These are phyloP conservation scores for Sordaria brevicollis DNA, from an alignment of 495 filamentous ascomycete genomes.

Conservation along the genomic window DNA sequence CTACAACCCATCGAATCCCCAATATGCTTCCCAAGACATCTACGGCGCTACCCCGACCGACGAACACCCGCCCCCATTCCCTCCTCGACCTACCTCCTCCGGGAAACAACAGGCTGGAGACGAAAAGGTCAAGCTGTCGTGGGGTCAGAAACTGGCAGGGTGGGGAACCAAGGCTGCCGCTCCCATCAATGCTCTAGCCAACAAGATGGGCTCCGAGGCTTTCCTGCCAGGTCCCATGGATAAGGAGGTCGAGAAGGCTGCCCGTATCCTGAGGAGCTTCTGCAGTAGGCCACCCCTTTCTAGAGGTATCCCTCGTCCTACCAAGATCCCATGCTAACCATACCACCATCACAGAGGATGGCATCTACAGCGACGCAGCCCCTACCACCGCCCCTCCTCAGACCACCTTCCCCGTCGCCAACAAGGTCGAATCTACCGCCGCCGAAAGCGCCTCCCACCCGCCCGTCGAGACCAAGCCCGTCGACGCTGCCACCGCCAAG, in stretches of 20 bases:
- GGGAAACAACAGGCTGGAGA: slow-evolving; percentile 8
- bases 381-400: slow-evolving; percentile 3
- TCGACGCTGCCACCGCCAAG: slow-evolving; percentile 10
- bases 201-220: slow-evolving; percentile 50
- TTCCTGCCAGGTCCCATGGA: slow-evolving; percentile 73
- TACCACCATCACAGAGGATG: slow-evolving; percentile 15
- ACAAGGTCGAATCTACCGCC: slow-evolving; percentile 3
- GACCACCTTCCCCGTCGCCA: neutral
- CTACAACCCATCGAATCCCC: slow-evolving; percentile 4
- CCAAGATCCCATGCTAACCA: neutral
- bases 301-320: no score
- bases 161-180: slow-evolving; percentile 33
- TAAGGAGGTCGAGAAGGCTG: slow-evolving; percentile 79
- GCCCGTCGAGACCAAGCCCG: neutral
- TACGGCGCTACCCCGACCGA: slow-evolving; percentile 18
- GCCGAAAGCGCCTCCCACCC: neutral
- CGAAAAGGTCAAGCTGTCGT: slow-evolving; percentile 8
- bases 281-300: slow-evolving; percentile 41
- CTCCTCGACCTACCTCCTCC: neutral
- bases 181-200: slow-evolving; percentile 58
- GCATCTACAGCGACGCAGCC: slow-evolving; percentile 18
- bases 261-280: slow-evolving; percentile 69
- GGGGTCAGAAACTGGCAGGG: slow-evolving; percentile 15
- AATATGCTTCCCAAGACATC: slow-evolving; percentile 8
- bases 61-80: slow-evolving; percentile 13